Conservation (phyloP, 257 asterid species). For the Thymus mandschuricus region DNA sequence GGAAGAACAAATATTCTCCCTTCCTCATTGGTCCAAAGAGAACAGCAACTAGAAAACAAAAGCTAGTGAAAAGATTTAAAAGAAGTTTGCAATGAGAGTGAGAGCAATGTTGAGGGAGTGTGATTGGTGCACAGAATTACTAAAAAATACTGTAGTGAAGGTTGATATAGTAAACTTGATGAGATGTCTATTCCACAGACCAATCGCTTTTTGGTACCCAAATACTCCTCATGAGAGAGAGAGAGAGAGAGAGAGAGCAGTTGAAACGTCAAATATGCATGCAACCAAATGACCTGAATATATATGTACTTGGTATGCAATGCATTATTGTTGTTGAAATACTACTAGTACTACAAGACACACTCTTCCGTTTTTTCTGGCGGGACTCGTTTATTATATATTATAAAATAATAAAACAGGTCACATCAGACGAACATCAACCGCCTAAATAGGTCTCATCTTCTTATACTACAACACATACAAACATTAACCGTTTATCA, state of each 20-base stretch:
- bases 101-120: slow-evolving; percentile 30
- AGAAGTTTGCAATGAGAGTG: slow-evolving; percentile 10
- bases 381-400: no score
- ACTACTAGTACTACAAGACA: no score
- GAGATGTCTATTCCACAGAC: slow-evolving; percentile 29
- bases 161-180: slow-evolving; percentile 25
- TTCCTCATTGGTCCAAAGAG: slow-evolving; percentile 29
- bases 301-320: neutral
- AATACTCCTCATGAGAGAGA: neutral
- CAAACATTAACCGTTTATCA: no score
- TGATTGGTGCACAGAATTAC: slow-evolving; percentile 31
- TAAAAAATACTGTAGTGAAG: slow-evolving; percentile 30
- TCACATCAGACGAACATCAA: no score
- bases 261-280: slow-evolving; percentile 13
- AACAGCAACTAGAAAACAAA: slow-evolving; percentile 37
- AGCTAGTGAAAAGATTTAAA: neutral
- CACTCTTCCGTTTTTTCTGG: no score
- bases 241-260: neutral
- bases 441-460: no score
- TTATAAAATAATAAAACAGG: no score
- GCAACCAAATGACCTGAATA: neutral
- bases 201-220: slow-evolving; percentile 13
- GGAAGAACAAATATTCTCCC: slow-evolving; percentile 28
- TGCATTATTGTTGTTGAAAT: neutral
- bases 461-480: no score